Conservation (phyloP, 2,329 filamentous ascomycete species). For the Cryphonectria radicalis region DNA sequence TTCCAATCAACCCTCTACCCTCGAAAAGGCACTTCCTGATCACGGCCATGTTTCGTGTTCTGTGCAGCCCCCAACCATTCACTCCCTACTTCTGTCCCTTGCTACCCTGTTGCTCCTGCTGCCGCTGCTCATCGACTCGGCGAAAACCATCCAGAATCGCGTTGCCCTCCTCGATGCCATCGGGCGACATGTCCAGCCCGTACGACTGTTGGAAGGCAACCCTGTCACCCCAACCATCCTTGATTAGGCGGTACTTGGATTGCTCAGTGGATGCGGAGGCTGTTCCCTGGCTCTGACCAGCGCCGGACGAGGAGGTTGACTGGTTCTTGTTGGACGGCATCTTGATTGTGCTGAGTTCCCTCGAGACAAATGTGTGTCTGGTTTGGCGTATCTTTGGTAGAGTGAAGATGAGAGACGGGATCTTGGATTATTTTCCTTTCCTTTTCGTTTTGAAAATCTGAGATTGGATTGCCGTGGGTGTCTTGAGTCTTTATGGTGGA, state of each 20-base stretch:
- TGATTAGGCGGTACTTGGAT: conserved; percentile 17
- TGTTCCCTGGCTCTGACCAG: neutral
- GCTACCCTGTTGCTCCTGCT: neutral
- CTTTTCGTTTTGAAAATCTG: neutral
- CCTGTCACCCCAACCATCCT: conserved; percentile 11
- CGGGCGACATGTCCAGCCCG: conserved; percentile 15
- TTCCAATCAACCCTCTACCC: neutral
- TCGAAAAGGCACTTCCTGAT: neutral
- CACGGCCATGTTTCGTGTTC: neutral
- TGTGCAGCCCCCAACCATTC: neutral
- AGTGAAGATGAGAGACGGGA: neutral
- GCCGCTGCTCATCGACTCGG: conserved; percentile 1
- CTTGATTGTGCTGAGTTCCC: neutral
- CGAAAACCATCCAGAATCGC: conserved; percentile 11
- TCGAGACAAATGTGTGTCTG: neutral
- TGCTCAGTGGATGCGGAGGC: no score
- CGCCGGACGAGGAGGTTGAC: neutral
- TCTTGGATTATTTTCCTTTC: neutral
- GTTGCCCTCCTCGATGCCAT: conserved; percentile 17
- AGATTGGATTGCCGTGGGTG: neutral
- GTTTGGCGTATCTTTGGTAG: neutral
- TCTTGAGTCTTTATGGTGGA: neutral
- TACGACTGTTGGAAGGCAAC: conserved; percentile 14
- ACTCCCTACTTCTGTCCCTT: neutral
- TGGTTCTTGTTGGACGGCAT: conserved; percentile 8